Base-by-base conservation (phyloP, 371 early-diverging fungal species). In the Mucor racemosus region DNA sequence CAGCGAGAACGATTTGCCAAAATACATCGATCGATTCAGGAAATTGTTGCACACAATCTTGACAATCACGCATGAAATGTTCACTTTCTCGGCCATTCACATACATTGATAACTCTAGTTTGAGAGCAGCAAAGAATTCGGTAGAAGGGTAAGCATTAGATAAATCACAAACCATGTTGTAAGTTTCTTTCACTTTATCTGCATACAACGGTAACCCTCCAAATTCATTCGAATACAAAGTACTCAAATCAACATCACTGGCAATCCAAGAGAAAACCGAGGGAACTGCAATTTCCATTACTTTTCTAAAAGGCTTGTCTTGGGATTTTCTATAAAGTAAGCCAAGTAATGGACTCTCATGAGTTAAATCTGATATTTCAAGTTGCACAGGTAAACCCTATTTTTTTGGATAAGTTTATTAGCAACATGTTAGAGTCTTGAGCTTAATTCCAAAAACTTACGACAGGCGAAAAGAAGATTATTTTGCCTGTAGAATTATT, bases 1-100 rank as follows among this genome's bases (percentile, higher is more conserved):
- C 65, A 26, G n/a, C 65, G 14, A 65, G 46, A 31, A 62, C 53
- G 34, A 63, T 48, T 48, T 78, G 76, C 79, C 79, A 78, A 15
- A 65, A 60, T 11, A 76, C 60, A 66, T 78, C 79, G 7, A 76
- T 39, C 7, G 70, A 71, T 14, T 65, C 38, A 3, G 73, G 69
- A 19, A 67, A 39, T 8, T 35, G 33, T 4, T 39, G 31, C 5
- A 64, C 19, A 13, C 35, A 35, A 61, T 60, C 36, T 15, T 65
- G 38, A 55, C 44, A 26, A 68, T 69, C 60, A 17, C 58, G 17
- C 38, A 60, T 19, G 50, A 70, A 71, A 4, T 21, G 17, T 0
- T 39, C 53, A 31, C 66, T 64, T 17, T 40, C 31, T n/a, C 31
- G 63, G 15, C 74, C 72, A 56, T 75, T 44, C 21, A 64, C 69